Percentiles rank a stretch among this genome's conserved stretches.
Conservation (phyloP, 1,139 yeast genomes). For the Komagataea norvegica region DNA sequence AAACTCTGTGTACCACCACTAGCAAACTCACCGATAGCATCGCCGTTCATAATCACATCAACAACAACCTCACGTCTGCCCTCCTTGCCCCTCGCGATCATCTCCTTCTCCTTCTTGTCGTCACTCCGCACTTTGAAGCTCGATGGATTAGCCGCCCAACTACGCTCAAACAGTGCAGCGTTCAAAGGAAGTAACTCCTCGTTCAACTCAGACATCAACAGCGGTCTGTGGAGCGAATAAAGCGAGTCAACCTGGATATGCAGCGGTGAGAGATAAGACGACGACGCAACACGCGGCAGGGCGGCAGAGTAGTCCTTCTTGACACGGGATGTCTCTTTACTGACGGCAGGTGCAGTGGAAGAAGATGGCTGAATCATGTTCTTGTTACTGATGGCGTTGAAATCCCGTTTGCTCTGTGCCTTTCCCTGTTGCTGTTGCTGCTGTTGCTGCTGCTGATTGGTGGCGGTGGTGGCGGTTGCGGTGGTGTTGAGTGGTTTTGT, state of each 20-base stretch:
- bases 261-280: constrained; percentile 18
- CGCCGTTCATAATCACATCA: background rate
- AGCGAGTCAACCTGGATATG: constrained; percentile 19
- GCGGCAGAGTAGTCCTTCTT: constrained; percentile 23
- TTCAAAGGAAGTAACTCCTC: constrained; percentile 8
- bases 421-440: background rate
- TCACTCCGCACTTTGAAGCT: background rate
- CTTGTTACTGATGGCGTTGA: constrained; percentile 24
- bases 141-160: constrained; percentile 1
- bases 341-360: background rate
- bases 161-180: background rate
- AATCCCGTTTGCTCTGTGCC: constrained; percentile 6
- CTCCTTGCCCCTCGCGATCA: too few species aligned
- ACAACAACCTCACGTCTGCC: background rate
- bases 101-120: background rate
- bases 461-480: background rate
- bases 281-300: constrained; percentile 22
- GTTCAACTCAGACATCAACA: constrained; percentile 14
- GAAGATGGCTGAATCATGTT: constrained; percentile 10
- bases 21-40: background rate
- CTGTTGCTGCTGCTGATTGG: background rate
- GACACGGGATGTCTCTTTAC: constrained; percentile 4
- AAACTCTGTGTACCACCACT: too few species aligned
- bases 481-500: constrained; percentile 1
- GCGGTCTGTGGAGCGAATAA: constrained; percentile 23